A percentile compares a stretch with the other conserved stretches of the same genome.
phyloP scores from a whole-genome alignment of 305 asterid genomes.

The Fraxinus ornus region DNA sequence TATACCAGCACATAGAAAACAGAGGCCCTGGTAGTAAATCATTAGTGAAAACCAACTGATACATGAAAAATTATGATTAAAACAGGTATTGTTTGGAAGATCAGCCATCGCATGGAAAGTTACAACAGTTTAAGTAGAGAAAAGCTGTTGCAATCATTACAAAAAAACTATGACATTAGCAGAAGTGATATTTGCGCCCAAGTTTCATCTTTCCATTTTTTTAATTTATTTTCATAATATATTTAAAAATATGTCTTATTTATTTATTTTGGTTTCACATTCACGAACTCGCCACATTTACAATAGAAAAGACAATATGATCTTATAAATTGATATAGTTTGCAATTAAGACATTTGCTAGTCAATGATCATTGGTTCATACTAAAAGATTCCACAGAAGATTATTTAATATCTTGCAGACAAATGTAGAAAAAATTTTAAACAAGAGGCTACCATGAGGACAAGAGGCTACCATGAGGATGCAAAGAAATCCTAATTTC shows the following conservation, averaged over 20 bases:
- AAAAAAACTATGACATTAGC: neutral
- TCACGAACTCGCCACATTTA: neutral
- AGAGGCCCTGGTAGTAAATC: slow-evolving; percentile 91
- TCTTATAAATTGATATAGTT: neutral
- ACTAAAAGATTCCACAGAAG: neutral
- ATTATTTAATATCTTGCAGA: neutral
- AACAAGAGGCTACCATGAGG: neutral
- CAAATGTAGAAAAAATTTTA: neutral
- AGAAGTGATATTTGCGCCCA: neutral
- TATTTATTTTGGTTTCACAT: neutral
- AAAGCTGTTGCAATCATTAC: neutral
- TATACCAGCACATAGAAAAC: slow-evolving; percentile 94
- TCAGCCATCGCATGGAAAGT: neutral
- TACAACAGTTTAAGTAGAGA: slow-evolving; percentile 1
- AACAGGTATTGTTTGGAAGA: slow-evolving; percentile 19
- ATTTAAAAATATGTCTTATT: neutral
- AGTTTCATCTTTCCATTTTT: neutral
- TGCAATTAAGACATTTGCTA: neutral
- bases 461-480: neutral
- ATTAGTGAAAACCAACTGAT: slow-evolving; percentile 85
- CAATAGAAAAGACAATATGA: neutral
- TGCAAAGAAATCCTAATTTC: neutral
- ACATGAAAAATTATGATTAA: slow-evolving; percentile 29
- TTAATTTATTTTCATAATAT: neutral
- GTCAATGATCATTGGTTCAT: neutral